Evolutionary conservation across 2,329 filamentous ascomycete species (phyloP).

Genomic region (Fusarium ambrosium): DNA sequence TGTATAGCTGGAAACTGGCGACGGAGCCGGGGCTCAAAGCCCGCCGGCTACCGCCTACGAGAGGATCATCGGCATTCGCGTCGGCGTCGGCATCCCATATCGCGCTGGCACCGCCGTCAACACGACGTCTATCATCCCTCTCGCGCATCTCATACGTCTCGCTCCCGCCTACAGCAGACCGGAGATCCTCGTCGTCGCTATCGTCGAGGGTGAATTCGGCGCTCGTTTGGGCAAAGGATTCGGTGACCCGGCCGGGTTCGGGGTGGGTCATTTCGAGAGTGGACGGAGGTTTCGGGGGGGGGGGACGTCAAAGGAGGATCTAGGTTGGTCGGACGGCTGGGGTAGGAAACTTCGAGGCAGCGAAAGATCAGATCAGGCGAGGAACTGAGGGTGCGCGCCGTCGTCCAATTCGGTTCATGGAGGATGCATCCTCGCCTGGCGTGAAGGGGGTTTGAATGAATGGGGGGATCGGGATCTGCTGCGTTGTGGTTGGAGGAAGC

Average conservation of each 20-base stretch:
- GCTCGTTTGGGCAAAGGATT: conserved; percentile 58
- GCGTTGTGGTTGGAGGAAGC: neutral
- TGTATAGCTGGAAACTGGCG: conserved; percentile 60
- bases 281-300: conserved; percentile 1
- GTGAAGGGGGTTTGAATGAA: neutral
- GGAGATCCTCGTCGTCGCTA: conserved; percentile 53
- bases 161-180: conserved; percentile 48
- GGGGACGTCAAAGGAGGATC: neutral
- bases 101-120: conserved; percentile 15
- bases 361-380: conserved; percentile 3
- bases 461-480: neutral
- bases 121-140: conserved; percentile 27
- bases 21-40: conserved; percentile 48
- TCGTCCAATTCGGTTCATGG: conserved; percentile 16
- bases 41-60: conserved; percentile 37
- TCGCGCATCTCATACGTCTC: conserved; percentile 53
- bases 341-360: neutral
- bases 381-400: conserved; percentile 19
- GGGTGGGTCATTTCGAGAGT: conserved; percentile 42
- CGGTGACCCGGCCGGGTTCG: conserved; percentile 43
- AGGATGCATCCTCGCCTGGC: conserved; percentile 28
- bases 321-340: neutral
- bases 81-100: conserved; percentile 41
- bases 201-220: conserved; percentile 54
- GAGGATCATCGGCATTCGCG: conserved; percentile 36